Evolutionary conservation across 768 basidiomycete species (phyloP).

Genomic region (Amylocystis lapponica): DNA sequence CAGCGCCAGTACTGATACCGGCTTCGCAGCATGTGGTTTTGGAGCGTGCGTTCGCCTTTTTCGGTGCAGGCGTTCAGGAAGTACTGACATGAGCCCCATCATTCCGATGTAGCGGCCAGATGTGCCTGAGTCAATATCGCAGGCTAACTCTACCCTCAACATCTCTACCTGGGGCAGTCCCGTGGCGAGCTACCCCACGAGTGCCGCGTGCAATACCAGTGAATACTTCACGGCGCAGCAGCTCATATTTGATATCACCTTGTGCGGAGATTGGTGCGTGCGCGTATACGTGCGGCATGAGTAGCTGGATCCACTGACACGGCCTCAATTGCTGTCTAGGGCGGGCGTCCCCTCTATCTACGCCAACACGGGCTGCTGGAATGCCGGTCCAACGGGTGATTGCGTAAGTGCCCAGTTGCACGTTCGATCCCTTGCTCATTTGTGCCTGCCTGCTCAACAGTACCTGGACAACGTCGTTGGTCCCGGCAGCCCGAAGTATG

Average conservation of each 20-base stretch:
- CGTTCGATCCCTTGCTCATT: neutral
- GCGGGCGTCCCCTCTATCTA: conserved; percentile 44
- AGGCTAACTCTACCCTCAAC: conserved; percentile 27
- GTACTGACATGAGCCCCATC: neutral
- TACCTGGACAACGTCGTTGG: conserved; percentile 54
- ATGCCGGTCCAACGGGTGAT: conserved; percentile 29
- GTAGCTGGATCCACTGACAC: neutral
- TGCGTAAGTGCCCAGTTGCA: conserved; percentile 30
- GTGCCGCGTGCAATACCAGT: conserved; percentile 34
- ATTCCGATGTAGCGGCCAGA: conserved; percentile 29
- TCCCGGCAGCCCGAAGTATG: conserved; percentile 47
- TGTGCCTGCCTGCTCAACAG: conserved; percentile 15
- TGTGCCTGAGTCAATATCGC: conserved; percentile 29
- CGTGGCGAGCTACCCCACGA: conserved; percentile 33
- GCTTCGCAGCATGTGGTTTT: conserved; percentile 40
- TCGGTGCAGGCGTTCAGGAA: conserved; percentile 7
- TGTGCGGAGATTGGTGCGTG: conserved; percentile 45
- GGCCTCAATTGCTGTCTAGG: conserved; percentile 26
- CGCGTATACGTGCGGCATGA: neutral
- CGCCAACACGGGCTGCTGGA: conserved; percentile 32
- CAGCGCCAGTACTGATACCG: neutral
- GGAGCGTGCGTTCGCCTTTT: conserved; percentile 31
- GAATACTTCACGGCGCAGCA: conserved; percentile 42
- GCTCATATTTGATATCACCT: conserved; percentile 48
- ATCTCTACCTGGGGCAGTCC: conserved; percentile 40